These are phyloP conservation scores for Desmodesmus armatus DNA, from an alignment of 139 green algal species.

Conservation along the genomic window DNA sequence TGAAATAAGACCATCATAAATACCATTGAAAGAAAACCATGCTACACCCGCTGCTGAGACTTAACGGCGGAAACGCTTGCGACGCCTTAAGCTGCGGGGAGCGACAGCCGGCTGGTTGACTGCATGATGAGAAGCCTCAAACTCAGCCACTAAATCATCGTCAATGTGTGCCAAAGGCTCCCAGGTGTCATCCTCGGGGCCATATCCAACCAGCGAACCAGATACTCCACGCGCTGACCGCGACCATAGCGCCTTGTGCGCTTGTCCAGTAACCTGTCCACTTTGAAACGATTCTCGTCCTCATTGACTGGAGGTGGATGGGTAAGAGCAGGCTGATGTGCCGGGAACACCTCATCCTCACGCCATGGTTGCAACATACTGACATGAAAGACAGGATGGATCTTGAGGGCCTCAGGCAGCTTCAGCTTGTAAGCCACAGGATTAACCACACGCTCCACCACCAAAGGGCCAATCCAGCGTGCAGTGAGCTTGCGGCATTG, in stretches of 20 bases:
- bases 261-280: conserved; percentile 12
- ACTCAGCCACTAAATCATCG: not conserved
- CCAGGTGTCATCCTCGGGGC: conserved; percentile 3
- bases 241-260: not conserved
- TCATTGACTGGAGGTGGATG: not conserved
- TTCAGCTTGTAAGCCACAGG: conserved; percentile 39
- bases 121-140: conserved; percentile 16
- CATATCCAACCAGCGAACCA: conserved; percentile 6
- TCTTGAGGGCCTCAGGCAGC: conserved; percentile 33
- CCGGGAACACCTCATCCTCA: not conserved
- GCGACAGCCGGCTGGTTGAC: too few species aligned
- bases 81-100: too few species aligned
- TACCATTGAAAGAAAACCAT: too few species aligned
- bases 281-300: not conserved
- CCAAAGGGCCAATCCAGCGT: conserved; percentile 57
- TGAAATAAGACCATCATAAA: too few species aligned
- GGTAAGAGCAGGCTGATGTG: not conserved
- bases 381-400: conserved; percentile 58
- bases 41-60: too few species aligned
- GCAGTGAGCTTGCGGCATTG: conserved; percentile 54
- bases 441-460: not conserved
- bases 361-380: conserved; percentile 23
- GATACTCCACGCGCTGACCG: not conserved
- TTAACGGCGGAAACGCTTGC: too few species aligned
- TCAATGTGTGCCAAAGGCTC: not conserved